Conservation (phyloP, 2,329 filamentous ascomycete species). For the Escovopsis sp. region DNA sequence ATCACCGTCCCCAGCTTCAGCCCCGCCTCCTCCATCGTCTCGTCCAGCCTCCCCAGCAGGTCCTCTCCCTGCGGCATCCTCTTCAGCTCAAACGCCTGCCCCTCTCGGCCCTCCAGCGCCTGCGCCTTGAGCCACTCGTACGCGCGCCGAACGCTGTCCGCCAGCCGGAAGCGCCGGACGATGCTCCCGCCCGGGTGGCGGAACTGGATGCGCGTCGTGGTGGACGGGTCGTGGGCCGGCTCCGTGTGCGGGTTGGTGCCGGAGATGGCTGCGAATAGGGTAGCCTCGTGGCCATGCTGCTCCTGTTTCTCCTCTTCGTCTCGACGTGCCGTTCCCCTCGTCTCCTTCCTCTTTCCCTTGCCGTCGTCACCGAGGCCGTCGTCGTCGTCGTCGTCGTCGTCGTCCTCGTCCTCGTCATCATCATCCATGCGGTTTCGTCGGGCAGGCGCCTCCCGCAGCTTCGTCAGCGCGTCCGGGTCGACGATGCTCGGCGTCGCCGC, state of each 20-base stretch:
- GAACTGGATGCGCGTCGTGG: conserved; percentile 83
- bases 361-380: no score
- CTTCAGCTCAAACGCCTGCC: conserved; percentile 73
- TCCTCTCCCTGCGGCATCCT: conserved; percentile 66
- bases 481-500: conserved; percentile 38
- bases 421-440: no score
- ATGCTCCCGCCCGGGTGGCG: conserved; percentile 70
- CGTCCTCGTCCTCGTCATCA: no score
- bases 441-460: conserved; percentile 28
- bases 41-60: conserved; percentile 58
- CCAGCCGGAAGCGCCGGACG: conserved; percentile 67
- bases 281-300: conserved; percentile 16
- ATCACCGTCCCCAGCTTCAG: conserved; percentile 89
- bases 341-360: background rate
- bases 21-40: conserved; percentile 64
- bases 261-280: conserved; percentile 65
- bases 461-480: conserved; percentile 82
- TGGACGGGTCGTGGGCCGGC: conserved; percentile 53
- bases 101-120: conserved; percentile 65
- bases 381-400: no score
- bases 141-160: conserved; percentile 65
- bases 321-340: conserved; percentile 17
- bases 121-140: conserved; percentile 96
- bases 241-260: conserved; percentile 60
- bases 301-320: conserved; percentile 22